Base-by-base conservation (phyloP, 2,329 filamentous ascomycete species). In the Monilinia vaccinii-corymbosi region DNA sequence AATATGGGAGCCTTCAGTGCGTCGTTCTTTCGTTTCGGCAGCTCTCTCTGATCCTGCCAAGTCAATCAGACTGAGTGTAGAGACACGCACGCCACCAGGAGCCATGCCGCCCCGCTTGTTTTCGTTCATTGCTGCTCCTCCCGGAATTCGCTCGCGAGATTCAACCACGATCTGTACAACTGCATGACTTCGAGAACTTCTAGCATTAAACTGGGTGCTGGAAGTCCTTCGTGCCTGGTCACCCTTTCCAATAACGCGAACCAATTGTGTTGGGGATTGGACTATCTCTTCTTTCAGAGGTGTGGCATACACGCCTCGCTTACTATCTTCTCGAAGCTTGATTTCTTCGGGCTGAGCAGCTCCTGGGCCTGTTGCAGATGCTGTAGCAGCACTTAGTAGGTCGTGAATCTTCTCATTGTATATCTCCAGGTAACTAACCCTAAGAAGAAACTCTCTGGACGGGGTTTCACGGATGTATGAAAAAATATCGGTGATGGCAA, bases 161-260 rank as follows among this genome's bases (percentile, higher is more conserved):
- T 99, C 94, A 14, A 99, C 94, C 2, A 99, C 93, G 67, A 99
- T 99, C 73, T 99, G 94, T 42, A 99, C 94, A 23, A 99, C 94
- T 0, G 94, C 94, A 71, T 99, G 94, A 82, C 91, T 97, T 75
- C 94, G 90, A 52, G 94, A 99, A 77, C 93, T 97, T 68, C 93
- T 86, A 23, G 92, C 84, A 71, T 99, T 99, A 80, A 95, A 99
- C 70, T 99, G 94, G 0, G 94, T 99, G 73, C 92, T 96, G 61
- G 91, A 91, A 1, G 91, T 95, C 68, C 92, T 82, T 69, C 94
- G 83, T 28, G 92, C 91, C 71, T 95, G 86, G 72, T 99, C 94
- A 70, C 94, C 94, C 60, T 93, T 84, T 42, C 94, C 92, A 72
- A 99, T 99, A 31, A 99, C 94, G 67, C 94, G 85, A 47, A 99